Percentiles rank a stretch among this genome's conserved stretches.
These are phyloP conservation scores for Paramarasmius palmivorus DNA, from an alignment of 1,284 basidiomycete species.

Conservation along the genomic window DNA sequence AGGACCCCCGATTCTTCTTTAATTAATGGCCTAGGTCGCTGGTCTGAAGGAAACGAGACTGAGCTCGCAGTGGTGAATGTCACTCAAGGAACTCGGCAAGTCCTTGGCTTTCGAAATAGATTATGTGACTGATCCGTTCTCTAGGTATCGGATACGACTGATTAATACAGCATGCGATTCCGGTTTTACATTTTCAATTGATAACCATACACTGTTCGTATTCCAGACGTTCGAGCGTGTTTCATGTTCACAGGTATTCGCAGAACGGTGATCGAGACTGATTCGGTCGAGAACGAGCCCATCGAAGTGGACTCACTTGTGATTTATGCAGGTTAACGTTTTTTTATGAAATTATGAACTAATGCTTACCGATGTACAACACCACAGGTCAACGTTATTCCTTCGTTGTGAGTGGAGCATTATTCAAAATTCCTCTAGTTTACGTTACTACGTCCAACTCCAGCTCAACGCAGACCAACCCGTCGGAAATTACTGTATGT, in stretches of 20 bases:
- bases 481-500: conserved; percentile 34
- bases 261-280: conserved; percentile 18
- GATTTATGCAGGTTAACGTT: conserved; percentile 21
- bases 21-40: no score
- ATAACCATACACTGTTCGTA: conserved; percentile 26
- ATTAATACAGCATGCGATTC: conserved; percentile 46
- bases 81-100: conserved; percentile 13
- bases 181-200: conserved; percentile 34
- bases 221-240: conserved; percentile 24
- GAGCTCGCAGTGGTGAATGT: conserved; percentile 32
- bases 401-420: conserved; percentile 33
- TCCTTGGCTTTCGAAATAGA: no score
- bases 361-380: conserved; percentile 16
- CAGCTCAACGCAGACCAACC: conserved; percentile 32
- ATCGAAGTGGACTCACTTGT: conserved; percentile 15
- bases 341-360: conserved; percentile 11
- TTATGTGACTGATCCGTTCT: no score
- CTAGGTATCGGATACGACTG: conserved; percentile 43
- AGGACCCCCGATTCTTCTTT: conserved; percentile 37
- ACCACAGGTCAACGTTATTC: conserved; percentile 34
- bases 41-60: conserved; percentile 23
- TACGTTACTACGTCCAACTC: not conserved
- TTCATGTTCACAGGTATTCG: not conserved
- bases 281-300: conserved; percentile 14
- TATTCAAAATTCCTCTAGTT: not conserved